phyloP scores from a whole-genome alignment of 805 yeast species.

The Candida maesae region DNA sequence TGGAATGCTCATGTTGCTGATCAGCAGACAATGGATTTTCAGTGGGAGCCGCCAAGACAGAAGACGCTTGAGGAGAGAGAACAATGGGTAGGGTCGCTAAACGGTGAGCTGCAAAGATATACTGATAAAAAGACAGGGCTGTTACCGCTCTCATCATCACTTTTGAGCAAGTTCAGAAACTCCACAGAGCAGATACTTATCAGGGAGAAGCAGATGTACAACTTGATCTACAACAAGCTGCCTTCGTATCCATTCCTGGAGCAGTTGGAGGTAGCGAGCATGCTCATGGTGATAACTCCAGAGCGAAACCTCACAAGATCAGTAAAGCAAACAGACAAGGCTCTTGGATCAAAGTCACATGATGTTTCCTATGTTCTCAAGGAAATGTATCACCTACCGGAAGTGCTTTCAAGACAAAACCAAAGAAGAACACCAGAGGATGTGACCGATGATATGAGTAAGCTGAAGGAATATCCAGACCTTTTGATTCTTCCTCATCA shows the following conservation, averaged over 20 bases:
- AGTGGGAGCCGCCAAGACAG: slow-evolving; percentile 21
- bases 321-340: slow-evolving; percentile 26
- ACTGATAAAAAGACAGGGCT: background rate
- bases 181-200: background rate
- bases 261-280: slow-evolving; percentile 34
- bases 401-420: slow-evolving; percentile 16
- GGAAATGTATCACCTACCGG: slow-evolving; percentile 29
- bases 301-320: slow-evolving; percentile 23
- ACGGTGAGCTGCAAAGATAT: too few relatives aligned
- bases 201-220: slow-evolving; percentile 16
- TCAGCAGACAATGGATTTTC: slow-evolving; percentile 1
- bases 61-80: slow-evolving; percentile 27
- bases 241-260: slow-evolving; percentile 33
- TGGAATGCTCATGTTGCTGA: slow-evolving; percentile 1
- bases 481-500: slow-evolving; percentile 43
- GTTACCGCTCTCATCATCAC: background rate
- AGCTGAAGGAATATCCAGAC: slow-evolving; percentile 19
- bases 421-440: background rate
- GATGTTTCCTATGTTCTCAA: slow-evolving; percentile 50
- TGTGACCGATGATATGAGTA: too few relatives aligned
- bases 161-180: background rate
- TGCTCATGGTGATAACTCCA: slow-evolving; percentile 59
- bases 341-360: too few relatives aligned
- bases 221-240: slow-evolving; percentile 35
- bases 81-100: too few relatives aligned